phyloP scores from a whole-genome alignment of 305 asterid species.

The Fraxinus platypoda region DNA sequence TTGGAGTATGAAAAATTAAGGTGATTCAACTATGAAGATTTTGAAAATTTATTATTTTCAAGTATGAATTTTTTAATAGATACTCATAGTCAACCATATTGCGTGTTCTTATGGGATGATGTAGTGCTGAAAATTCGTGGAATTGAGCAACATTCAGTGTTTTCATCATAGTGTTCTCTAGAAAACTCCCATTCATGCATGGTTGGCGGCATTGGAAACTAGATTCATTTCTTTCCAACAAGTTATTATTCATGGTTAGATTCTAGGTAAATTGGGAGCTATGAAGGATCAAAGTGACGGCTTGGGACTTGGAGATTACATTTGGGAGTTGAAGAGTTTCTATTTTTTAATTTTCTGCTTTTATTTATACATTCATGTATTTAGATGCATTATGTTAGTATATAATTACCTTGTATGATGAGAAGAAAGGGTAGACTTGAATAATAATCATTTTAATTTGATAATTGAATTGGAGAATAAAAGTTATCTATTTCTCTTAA shows the following conservation, averaged over 20 bases:
- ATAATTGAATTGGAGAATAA: background rate
- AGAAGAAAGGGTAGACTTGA: too few relatives aligned
- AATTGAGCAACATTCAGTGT: constrained; percentile 5
- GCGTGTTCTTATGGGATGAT: too few relatives aligned
- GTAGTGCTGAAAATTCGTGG: background rate
- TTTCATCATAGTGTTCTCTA: background rate
- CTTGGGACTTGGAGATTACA: background rate
- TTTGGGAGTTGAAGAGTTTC: background rate
- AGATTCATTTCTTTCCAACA: background rate
- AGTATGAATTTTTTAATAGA: too few relatives aligned
- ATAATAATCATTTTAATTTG: too few relatives aligned
- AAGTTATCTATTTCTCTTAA: too few relatives aligned
- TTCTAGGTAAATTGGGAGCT: background rate
- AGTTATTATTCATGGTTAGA: background rate
- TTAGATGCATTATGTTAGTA: too few relatives aligned
- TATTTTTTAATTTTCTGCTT: background rate
- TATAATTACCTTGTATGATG: too few relatives aligned
- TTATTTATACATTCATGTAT: background rate
- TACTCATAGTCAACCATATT: too few relatives aligned
- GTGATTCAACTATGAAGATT: background rate
- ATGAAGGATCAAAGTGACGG: background rate
- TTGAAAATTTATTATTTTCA: too few relatives aligned
- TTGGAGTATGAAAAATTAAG: background rate
- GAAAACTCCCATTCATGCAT: background rate
- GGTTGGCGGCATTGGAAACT: background rate